Evolutionary conservation across 2,329 filamentous ascomycete species (phyloP), one percentile per base, ranked within the genome.

Genomic region (Stenocarpella maydis): DNA sequence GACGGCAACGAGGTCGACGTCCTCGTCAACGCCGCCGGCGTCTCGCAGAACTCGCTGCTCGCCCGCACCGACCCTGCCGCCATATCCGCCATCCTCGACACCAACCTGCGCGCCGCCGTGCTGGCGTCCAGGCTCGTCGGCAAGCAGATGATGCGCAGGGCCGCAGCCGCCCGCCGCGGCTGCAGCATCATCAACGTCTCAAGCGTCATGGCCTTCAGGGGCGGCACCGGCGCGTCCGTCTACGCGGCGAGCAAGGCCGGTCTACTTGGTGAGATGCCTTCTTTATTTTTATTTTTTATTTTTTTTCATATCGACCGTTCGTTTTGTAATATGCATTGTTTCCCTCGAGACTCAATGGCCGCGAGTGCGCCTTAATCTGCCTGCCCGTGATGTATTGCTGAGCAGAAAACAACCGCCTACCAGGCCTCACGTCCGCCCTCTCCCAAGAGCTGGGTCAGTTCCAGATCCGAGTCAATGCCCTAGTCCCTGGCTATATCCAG

Each of bases 171-270:
- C 21, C 69, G 65, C 50, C 54, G 31, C 2, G 58, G 37, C 8
- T 65, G 85, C 9, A 92, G 89, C 75, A 94, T 97, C 71, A 90
- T 97, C 78, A 97, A 97, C 76, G 82, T 97, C 26, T 90, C 92
- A 0, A 95, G 92, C 58, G 82, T 97, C 37, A 85, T 97, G 54
- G 94, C 90, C 0, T 76, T 85, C 1, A 90, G 90, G 69, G 91
- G 90, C 0, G 92, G 91, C 0, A 83, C 83, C 2, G 94, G 94
- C 10, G 73, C 91, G 5, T 86, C 91, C 2, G 88, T 89, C 0
- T 97, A 96, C 76, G 90, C 92, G 5, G 92, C 93, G 3, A 91
- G 90, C 52, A 97, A 97, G 78, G 93, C 94, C 6, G 94, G 93
- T 2, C 81, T 97, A 1, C 78, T 96, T 19, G 92, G 92, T 86